phyloP scores from a whole-genome alignment of 164 flowering plant genomes.

The Stephania cephalantha region DNA sequence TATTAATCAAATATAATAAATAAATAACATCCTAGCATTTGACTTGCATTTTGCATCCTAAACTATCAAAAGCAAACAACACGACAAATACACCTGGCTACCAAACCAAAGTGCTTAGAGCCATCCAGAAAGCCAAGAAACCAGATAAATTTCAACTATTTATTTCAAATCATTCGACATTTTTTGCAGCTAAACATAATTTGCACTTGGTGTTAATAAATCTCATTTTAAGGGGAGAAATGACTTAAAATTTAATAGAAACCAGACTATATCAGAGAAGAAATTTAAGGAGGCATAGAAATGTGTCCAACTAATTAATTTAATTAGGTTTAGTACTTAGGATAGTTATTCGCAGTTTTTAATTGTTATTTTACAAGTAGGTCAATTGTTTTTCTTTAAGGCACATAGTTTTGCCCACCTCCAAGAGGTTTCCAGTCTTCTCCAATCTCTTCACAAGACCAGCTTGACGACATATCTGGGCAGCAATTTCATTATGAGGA shows the following conservation, averaged over 20 bases:
- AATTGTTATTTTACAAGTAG: not conserved
- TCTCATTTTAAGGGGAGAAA: not conserved
- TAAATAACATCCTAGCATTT: not conserved
- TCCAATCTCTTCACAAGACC: constrained; percentile 89
- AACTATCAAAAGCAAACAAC: not conserved
- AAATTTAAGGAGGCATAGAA: not conserved
- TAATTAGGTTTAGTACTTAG: not conserved
- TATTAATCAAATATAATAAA: not conserved
- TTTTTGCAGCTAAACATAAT: not conserved
- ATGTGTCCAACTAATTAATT: no score
- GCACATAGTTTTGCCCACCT: constrained; percentile 31
- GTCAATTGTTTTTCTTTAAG: not conserved
- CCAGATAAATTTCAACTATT: not conserved
- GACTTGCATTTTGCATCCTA: not conserved
- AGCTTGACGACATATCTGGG: constrained; percentile 98
- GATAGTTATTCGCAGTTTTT: not conserved
- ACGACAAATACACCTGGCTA: not conserved
- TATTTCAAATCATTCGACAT: constrained; percentile 6
- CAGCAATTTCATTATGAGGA: constrained; percentile 98
- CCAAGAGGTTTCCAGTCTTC: constrained; percentile 57
- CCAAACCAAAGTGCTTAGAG: not conserved
- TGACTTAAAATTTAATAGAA: not conserved
- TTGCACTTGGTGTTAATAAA: not conserved
- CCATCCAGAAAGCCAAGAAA: not conserved
- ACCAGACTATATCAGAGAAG: not conserved